A percentile compares a stretch with the other conserved stretches of the same genome.
Evolutionary conservation across 2,329 filamentous ascomycete species (phyloP).

Genomic region (Xylaria sp.): DNA sequence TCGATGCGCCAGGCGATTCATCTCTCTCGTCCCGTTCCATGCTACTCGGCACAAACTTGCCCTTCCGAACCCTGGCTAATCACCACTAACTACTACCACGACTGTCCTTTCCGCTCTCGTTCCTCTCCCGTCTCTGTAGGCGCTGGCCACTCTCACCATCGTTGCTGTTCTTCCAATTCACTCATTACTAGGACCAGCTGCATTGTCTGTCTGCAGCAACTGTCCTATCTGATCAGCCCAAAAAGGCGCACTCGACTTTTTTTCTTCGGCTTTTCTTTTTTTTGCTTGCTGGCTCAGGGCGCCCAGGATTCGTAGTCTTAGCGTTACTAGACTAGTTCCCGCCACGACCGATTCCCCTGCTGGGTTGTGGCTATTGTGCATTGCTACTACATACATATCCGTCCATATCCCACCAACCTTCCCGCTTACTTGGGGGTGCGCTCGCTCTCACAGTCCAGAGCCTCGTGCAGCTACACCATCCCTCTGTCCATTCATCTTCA

Average conservation of each 20-base stretch:
- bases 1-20: conserved; percentile 32
- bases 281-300: conserved; percentile 1
- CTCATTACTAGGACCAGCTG: conserved; percentile 26
- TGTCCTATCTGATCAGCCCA: not conserved
- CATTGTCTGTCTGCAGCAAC: conserved; percentile 28
- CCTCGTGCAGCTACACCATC: conserved; percentile 21
- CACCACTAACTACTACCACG: conserved; percentile 27
- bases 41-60: conserved; percentile 33
- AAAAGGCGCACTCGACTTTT: not conserved
- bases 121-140: conserved; percentile 37
- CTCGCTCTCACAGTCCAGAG: conserved; percentile 29
- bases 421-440: conserved; percentile 30
- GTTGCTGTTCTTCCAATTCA: conserved; percentile 29
- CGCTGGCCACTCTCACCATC: conserved; percentile 39
- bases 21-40: conserved; percentile 35
- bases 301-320: not conserved
- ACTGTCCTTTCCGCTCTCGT: conserved; percentile 37
- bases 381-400: conserved; percentile 34
- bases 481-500: not conserved
- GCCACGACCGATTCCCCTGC: conserved; percentile 25
- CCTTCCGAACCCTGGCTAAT: conserved; percentile 15
- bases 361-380: conserved; percentile 35
- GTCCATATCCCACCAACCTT: conserved; percentile 37
- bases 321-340: too few relatives aligned
- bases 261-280: too few relatives aligned